These are phyloP conservation scores for Myriosclerotinia curreyana DNA, from an alignment of 2,329 filamentous ascomycete species.

Conservation along the genomic window DNA sequence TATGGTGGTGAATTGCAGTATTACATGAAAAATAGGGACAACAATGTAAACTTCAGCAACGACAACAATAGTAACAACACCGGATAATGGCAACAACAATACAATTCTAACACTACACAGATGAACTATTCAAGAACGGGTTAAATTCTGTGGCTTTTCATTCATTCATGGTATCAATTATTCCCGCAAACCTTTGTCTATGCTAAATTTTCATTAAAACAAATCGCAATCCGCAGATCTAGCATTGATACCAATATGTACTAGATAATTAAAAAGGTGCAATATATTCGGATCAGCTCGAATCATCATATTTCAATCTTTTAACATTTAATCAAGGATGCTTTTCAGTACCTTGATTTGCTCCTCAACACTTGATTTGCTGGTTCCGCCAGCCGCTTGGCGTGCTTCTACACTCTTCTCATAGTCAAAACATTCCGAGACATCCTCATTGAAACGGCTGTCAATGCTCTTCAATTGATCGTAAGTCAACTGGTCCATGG, in stretches of 20 bases:
- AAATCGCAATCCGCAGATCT: neutral
- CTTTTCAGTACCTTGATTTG: constrained; percentile 55
- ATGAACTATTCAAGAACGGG: neutral
- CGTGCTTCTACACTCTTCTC: constrained; percentile 79
- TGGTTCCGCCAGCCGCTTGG: constrained; percentile 74
- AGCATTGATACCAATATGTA: constrained; percentile 6
- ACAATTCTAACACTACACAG: too few relatives aligned
- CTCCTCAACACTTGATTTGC: constrained; percentile 62
- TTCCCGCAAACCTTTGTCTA: neutral
- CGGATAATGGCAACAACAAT: neutral
- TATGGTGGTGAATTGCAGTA: neutral
- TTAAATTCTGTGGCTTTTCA: neutral
- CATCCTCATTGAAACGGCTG: constrained; percentile 66
- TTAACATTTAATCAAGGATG: constrained; percentile 25
- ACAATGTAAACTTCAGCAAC: neutral
- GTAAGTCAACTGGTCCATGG: constrained; percentile 65
- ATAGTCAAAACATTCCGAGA: constrained; percentile 72
- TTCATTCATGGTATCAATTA: constrained; percentile 13
- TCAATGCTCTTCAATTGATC: constrained; percentile 69
- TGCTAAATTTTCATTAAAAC: neutral
- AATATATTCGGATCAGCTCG: neutral
- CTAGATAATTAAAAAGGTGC: neutral
- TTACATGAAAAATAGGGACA: neutral
- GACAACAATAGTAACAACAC: neutral
- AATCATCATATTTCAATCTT: neutral